Base-by-base conservation (phyloP, 164 flowering plant species). In the Euptelea pleiosperma region DNA sequence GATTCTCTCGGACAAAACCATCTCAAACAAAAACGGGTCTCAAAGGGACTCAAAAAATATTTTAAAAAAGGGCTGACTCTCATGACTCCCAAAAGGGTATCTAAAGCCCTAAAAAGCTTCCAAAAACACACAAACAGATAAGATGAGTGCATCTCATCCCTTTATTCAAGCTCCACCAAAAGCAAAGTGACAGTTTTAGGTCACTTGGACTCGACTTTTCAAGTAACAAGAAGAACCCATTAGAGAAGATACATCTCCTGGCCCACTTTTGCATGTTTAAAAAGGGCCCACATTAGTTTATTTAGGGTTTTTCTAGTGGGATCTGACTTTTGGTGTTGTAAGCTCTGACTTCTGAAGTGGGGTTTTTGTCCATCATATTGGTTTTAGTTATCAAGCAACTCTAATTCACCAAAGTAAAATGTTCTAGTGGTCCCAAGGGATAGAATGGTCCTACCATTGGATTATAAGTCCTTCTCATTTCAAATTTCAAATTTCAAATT, bases 121-220 rank as follows among this genome's bases (percentile, higher is more conserved):
- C 73, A 60, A 69, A 14, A 36, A 30, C 34, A 28, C 53, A 19
- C 29, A 36, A 63, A 69, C 72, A 54, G 46, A 18, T 30, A 14
- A 30, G 22, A 15, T 36, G 53, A 35, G 35, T 56, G 44, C 39
- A 48, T 25, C 2, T 46, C 53, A 19, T 59, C 30, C 45, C 63
- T 65, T 59, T 58, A 7, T 18, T 34, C 18, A 28, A 24, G 30
- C 55, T 24, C 6, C 1, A 46, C 48, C 72, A 58, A 63, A 45
- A 2, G 64, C 63, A 31, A 53, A 19, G 28, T 19, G 56, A 54
- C 65, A 58, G 25, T 11, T 34, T 48, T 31, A 53, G 46, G 40
- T 41, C 21, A 49, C 46, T 50, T 28, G 42, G 60, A 33, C 48
- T 57, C 59, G 36, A 30, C 43, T 61, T 67, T 66, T 46, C 57